These are phyloP conservation scores for Podaxis sp. DNA, from an alignment of 768 basidiomycete species.

Conservation along the genomic window DNA sequence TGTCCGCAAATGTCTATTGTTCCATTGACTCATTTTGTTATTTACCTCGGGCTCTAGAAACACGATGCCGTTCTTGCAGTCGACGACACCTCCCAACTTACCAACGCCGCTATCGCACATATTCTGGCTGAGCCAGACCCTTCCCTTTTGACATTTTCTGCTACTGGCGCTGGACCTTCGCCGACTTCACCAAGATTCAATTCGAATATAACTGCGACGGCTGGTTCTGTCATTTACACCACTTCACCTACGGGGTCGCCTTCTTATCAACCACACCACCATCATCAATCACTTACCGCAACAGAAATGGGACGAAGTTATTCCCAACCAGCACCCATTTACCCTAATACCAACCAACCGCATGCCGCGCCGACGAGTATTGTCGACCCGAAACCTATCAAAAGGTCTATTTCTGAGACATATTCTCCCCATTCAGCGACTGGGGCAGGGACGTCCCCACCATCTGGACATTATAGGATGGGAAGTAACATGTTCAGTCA, in stretches of 20 bases:
- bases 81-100: conserved; percentile 42
- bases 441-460: conserved; percentile 16
- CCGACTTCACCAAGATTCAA: background rate
- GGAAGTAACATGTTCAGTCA: conserved; percentile 26
- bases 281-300: background rate
- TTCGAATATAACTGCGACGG: background rate
- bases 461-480: conserved; percentile 24
- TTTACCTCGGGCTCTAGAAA: conserved; percentile 26
- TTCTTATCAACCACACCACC: background rate
- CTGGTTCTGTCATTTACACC: conserved; percentile 3
- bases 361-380: conserved; percentile 12
- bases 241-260: background rate
- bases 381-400: conserved; percentile 1
- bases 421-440: conserved; percentile 24
- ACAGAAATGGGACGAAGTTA: conserved; percentile 11
- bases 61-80: conserved; percentile 46
- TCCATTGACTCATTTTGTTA: conserved; percentile 20
- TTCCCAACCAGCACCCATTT: background rate
- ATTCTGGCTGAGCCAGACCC: conserved; percentile 30
- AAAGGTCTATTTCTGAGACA: conserved; percentile 31
- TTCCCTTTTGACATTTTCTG: conserved; percentile 4
- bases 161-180: background rate
- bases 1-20: conserved; percentile 13
- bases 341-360: background rate
- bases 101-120: conserved; percentile 34